Conservation (phyloP, 139 green algal genomes). For the Auxenochlorella protothecoides region DNA sequence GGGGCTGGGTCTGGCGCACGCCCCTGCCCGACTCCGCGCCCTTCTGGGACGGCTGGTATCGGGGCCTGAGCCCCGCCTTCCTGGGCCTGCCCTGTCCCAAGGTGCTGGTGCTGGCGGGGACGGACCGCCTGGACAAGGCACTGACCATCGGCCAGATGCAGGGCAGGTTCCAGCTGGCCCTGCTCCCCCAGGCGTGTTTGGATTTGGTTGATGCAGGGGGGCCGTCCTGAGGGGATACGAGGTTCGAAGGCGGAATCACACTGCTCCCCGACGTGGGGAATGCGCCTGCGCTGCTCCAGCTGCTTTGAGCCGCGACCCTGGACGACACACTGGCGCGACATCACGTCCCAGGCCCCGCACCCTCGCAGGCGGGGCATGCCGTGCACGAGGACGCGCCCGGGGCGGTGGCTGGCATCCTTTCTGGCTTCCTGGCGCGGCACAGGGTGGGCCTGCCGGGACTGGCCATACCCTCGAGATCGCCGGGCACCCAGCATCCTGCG, state of each 20-base stretch:
- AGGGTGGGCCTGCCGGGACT: no score
- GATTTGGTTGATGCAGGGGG: no score
- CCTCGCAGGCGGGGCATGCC: conserved; percentile 67
- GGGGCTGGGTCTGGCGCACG: conserved; percentile 65
- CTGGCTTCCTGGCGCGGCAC: conserved; percentile 35
- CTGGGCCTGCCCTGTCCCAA: conserved; percentile 61
- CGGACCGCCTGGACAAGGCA: conserved; percentile 75
- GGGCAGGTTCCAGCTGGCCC: conserved; percentile 86
- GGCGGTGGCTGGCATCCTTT: conserved; percentile 56
- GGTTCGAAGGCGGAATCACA: no score
- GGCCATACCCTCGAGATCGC: no score
- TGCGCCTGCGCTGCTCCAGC: no score
- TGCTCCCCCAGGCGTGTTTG: conserved; percentile 52
- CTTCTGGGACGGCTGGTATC: conserved; percentile 85
- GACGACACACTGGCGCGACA: no score
- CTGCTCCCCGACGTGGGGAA: no score
- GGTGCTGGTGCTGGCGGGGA: conserved; percentile 80
- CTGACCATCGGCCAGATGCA: conserved; percentile 94
- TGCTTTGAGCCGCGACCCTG: no score
- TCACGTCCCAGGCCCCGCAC: no score
- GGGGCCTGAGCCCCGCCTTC: conserved; percentile 68
- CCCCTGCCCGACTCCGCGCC: conserved; percentile 42
- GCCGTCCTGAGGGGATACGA: no score
- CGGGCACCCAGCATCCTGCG: no score
- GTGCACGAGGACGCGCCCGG: conserved; percentile 84